Evolutionary conservation across 345 rosid species (phyloP).

Genomic region (Murraya koenigii): DNA sequence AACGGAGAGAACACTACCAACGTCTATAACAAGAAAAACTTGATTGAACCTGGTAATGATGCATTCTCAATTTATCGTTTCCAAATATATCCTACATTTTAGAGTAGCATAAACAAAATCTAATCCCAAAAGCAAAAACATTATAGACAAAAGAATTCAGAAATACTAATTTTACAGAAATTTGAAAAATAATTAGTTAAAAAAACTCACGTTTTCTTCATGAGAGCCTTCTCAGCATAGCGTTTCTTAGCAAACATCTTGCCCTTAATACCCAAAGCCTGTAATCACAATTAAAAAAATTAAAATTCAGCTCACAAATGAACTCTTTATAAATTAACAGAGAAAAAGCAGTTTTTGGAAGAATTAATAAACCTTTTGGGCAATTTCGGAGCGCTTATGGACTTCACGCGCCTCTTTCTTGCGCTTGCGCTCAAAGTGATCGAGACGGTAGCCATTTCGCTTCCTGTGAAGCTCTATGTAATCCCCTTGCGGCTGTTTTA

Average conservation of each 20-base stretch:
- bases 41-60: background rate
- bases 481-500: conserved; percentile 87
- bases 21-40: background rate
- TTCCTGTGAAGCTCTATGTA: conserved; percentile 76
- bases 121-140: background rate
- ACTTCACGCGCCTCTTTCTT: conserved; percentile 92
- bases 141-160: background rate
- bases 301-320: background rate
- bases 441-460: conserved; percentile 80
- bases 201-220: conserved; percentile 70
- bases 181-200: background rate
- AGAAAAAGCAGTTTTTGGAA: conserved; percentile 22
- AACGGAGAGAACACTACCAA: background rate
- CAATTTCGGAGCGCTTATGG: conserved; percentile 68
- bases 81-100: too few relatives aligned
- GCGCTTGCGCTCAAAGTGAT: conserved; percentile 78
- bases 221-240: conserved; percentile 68
- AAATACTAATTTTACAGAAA: background rate
- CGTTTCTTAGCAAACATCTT: conserved; percentile 75
- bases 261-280: conserved; percentile 75
- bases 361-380: conserved; percentile 33
- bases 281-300: background rate
- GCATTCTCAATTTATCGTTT: too few relatives aligned
- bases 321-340: background rate
- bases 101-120: background rate